phyloP scores from a whole-genome alignment of 768 basidiomycete genomes.

The Tubosaeta sp. region DNA sequence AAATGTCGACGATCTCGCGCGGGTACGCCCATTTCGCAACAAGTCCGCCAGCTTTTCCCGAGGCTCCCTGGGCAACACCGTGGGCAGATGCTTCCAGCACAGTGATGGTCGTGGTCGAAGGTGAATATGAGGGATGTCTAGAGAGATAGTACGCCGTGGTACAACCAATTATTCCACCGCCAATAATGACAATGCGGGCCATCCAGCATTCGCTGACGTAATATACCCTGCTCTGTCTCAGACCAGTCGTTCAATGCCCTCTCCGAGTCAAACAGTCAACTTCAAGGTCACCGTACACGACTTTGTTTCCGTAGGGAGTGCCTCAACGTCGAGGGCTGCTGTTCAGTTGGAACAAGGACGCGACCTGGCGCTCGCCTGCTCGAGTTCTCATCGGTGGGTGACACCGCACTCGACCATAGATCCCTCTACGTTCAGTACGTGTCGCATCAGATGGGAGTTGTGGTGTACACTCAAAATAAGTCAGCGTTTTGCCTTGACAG shows the following conservation, averaged over 20 bases:
- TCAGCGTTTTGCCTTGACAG: slow-evolving; percentile 14
- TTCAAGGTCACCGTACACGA: slow-evolving; percentile 18
- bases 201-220: slow-evolving; percentile 7
- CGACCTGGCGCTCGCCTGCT: slow-evolving; percentile 17
- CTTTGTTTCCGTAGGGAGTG: slow-evolving; percentile 10
- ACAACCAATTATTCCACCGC: slow-evolving; percentile 84
- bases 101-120: slow-evolving; percentile 43
- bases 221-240: neutral
- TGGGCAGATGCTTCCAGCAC: slow-evolving; percentile 67
- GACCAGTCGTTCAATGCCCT: neutral
- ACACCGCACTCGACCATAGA: slow-evolving; percentile 11
- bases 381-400: slow-evolving; percentile 14
- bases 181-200: slow-evolving; percentile 65
- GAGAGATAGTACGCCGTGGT: slow-evolving; percentile 80
- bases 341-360: slow-evolving; percentile 18
- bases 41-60: slow-evolving; percentile 82
- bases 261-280: neutral
- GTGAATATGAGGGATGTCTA: slow-evolving; percentile 46
- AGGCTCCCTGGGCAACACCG: slow-evolving; percentile 73
- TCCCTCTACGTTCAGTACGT: slow-evolving; percentile 22
- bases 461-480: slow-evolving; percentile 7
- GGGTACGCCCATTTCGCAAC: slow-evolving; percentile 85
- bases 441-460: neutral
- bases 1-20: slow-evolving; percentile 62
- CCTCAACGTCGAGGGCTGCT: neutral